Evolutionary conservation across 2,329 filamentous ascomycete genomes (phyloP).

Genomic region (Claviceps fusiformis): DNA sequence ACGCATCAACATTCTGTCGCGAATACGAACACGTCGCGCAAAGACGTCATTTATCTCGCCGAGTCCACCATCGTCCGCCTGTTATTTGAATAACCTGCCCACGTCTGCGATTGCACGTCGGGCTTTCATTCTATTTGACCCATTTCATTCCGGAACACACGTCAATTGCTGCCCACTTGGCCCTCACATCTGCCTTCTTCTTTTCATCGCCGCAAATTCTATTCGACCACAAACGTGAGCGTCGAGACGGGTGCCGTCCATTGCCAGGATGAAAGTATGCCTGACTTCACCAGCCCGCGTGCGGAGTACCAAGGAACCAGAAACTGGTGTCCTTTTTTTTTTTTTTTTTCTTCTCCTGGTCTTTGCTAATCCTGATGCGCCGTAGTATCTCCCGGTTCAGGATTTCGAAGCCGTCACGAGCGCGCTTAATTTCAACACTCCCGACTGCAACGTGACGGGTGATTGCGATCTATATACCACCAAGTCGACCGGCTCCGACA

Average conservation of each 20-base stretch:
- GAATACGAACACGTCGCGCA: neutral
- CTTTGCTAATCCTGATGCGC: neutral
- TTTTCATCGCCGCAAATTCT: neutral
- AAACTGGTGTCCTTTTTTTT: neutral
- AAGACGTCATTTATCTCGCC: neutral
- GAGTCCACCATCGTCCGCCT: neutral
- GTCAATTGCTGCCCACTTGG: neutral
- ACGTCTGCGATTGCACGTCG: neutral
- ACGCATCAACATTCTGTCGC: neutral
- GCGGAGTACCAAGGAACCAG: neutral
- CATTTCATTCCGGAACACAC: neutral
- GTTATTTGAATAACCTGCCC: neutral
- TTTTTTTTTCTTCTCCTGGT: too few species aligned
- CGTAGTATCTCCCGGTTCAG: constrained; percentile 76
- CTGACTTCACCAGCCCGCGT: neutral
- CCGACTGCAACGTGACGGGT: constrained; percentile 82
- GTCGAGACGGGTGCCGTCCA: neutral
- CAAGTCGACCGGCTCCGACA: constrained; percentile 87
- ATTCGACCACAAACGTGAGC: neutral
- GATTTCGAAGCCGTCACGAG: constrained; percentile 86
- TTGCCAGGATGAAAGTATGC: constrained; percentile 25
- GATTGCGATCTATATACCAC: constrained; percentile 96
- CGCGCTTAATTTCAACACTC: constrained; percentile 89
- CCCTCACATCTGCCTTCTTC: neutral
- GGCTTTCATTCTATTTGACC: neutral